Percentiles rank a stretch among this genome's conserved stretches.
phyloP scores from a whole-genome alignment of 495 filamentous ascomycete genomes.

The Penicillium cataractarum region DNA sequence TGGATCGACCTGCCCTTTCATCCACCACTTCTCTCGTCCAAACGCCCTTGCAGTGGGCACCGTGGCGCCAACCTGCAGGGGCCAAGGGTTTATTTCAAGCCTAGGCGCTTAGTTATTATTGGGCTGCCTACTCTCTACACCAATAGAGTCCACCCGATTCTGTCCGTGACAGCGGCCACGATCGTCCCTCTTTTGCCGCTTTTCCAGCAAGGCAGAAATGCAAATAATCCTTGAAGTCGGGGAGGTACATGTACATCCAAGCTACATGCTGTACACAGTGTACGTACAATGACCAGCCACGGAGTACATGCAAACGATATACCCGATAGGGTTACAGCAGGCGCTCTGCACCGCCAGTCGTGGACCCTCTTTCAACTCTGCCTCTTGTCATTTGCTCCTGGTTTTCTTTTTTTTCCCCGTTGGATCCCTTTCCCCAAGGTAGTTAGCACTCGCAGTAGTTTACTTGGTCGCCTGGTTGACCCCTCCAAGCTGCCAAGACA shows the following conservation, averaged over 20 bases:
- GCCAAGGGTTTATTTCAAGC: constrained; percentile 7
- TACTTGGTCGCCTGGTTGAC: neutral
- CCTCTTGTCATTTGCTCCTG: neutral
- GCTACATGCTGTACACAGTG: too few species aligned
- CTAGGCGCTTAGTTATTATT: constrained; percentile 1
- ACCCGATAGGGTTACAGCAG: constrained; percentile 4
- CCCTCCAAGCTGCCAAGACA: neutral
- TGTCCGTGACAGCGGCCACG: neutral
- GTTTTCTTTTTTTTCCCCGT: neutral
- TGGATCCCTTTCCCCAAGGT: neutral
- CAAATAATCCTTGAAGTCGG: neutral
- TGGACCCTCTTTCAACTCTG: neutral
- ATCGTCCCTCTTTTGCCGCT: neutral
- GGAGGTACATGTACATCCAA: neutral
- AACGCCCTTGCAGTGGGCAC: constrained; percentile 9
- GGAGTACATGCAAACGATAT: neutral
- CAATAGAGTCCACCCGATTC: neutral
- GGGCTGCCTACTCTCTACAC: neutral
- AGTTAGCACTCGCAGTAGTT: neutral
- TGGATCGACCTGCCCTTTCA: neutral
- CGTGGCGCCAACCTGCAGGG: constrained; percentile 11
- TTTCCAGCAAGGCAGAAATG: neutral
- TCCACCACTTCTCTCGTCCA: neutral
- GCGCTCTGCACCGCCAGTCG: constrained; percentile 1
- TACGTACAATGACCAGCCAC: neutral